Base-by-base conservation (phyloP, 768 basidiomycete species). In the Cyclocybe cylindracea region DNA sequence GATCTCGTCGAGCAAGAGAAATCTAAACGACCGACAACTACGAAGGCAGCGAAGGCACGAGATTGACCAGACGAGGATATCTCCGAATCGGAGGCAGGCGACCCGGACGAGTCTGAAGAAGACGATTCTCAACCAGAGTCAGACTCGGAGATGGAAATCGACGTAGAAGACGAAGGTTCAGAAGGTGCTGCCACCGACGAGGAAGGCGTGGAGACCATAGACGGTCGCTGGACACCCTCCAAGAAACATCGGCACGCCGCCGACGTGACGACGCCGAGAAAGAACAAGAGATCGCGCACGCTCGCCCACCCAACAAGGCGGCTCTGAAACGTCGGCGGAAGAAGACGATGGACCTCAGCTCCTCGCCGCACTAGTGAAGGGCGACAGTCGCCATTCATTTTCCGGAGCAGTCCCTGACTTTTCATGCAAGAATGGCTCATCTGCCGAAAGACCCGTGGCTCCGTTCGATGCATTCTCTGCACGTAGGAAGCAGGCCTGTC, bases 401-500 rank as follows among this genome's bases (percentile, higher is more conserved):
- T n/a, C 64, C 67, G 14, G 66, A 62, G 44, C 72, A 66, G 50
- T 69, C 67, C 19, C 75, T 58, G 69, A 69, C 39, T 61, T 65
- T 65, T 45, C 61, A 66, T 29, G 56, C 67, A 8, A 76, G 72
- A 59, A 68, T 80, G 63, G 74, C 72, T 19, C 80, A 79, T 55
- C 67, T 91, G 2, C 85, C 88, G 2, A 66, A 77, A 36, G 89
- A 95, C 61, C 85, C 92, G 2, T 96, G 90, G 84, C 67, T 94
- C 48, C 79, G 93, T 7, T 88, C 92, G 5, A 90, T 96, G 85
- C 87, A 94, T 64, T 82, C 92, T 10, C 67, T 98, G 43, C 97
- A 98, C 65, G 97, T 98, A 10, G 92, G 91, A 1, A 90, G 91
- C 45, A 81, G 95, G 6, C 96, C 97, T 1, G 92, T 96, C 57